These are phyloP conservation scores for Arthroderma sp. DNA, from an alignment of 2,329 filamentous ascomycete species.

Conservation along the genomic window DNA sequence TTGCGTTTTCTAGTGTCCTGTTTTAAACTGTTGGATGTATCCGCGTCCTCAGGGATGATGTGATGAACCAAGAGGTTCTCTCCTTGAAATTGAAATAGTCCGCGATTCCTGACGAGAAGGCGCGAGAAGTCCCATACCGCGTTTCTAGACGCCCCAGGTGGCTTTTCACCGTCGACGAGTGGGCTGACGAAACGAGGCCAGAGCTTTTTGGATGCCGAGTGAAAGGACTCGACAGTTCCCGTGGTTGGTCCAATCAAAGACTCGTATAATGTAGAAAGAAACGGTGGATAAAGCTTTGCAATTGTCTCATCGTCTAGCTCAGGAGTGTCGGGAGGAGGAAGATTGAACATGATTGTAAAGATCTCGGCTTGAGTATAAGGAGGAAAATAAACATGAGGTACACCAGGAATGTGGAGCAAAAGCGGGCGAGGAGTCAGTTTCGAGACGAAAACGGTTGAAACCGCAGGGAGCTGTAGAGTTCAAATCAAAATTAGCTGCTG, in stretches of 20 bases:
- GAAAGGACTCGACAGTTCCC: slow-evolving; percentile 63
- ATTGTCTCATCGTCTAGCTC: slow-evolving; percentile 19
- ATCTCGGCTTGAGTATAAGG: slow-evolving; percentile 72
- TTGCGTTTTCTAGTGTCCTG: slow-evolving; percentile 3
- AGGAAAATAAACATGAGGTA: slow-evolving; percentile 69
- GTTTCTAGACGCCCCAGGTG: slow-evolving; percentile 31
- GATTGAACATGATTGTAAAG: slow-evolving; percentile 58
- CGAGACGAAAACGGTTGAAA: slow-evolving; percentile 66
- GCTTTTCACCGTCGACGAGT: slow-evolving; percentile 52
- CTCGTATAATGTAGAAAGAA: slow-evolving; percentile 75
- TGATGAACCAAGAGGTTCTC: slow-evolving; percentile 32
- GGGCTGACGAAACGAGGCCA: slow-evolving; percentile 80
- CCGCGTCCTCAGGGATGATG: slow-evolving; percentile 22
- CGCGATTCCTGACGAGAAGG: slow-evolving; percentile 48
- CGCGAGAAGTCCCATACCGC: slow-evolving; percentile 70
- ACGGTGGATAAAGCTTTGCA: slow-evolving; percentile 45
- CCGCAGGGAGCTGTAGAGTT: slow-evolving; percentile 53
- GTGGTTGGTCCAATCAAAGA: slow-evolving; percentile 68
- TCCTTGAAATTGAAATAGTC: slow-evolving; percentile 33
- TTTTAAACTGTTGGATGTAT: slow-evolving; percentile 4
- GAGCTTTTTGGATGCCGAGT: slow-evolving; percentile 54
- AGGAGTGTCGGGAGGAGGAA: slow-evolving; percentile 29
- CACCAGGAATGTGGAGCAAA: slow-evolving; percentile 55
- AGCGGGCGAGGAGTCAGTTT: slow-evolving; percentile 53
- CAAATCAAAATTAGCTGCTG: background rate